Base-by-base conservation (phyloP, 1,284 basidiomycete genomes). In the Cerioporus squamosus region DNA sequence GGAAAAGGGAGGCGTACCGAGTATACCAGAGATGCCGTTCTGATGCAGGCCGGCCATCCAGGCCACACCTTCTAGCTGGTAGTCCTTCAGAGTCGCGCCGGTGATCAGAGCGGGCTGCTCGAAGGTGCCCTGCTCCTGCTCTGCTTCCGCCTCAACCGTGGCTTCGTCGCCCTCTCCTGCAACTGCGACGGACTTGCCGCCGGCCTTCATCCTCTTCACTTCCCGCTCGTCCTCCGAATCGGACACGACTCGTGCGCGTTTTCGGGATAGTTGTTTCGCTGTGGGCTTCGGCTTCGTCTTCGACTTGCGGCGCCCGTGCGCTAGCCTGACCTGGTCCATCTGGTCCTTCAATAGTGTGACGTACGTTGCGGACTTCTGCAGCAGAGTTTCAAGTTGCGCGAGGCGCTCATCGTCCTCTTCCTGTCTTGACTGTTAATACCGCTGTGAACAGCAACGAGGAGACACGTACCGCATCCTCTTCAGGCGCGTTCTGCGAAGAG, bases 11-110 rank as follows among this genome's bases (percentile, higher is more conserved):
- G 40, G 77, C 85, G 36, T 66, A 88, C 88, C 94, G 31, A 98
- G 74, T 57, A 98, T 98, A 2, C 97, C 96, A 39, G 95, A 96
- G 51, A 98, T 88, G 2, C 97, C 95, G 67, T 97, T 97, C 75
- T 94, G 88, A 74, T 95, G 94, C 10, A 99, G 77, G 33, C 88
- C 89, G 5, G 93, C 90, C 90, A 99, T 94, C 97, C 97, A 99
- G 63, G 97, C 93, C 15, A 98, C 85, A 5, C 97, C 97, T 51
- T 95, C 94, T 1, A 98, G 81, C 73, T 99, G 97, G 71, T 98
- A 98, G 46, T 91, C 85, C 67, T 95, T 93, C 63, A 98, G 74
- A 50, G 78, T 90, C 2, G 89, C 93, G 6, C 95, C 96, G 0
- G 93, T 96, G 44, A 98, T 79, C 15, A 95, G 76, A 1, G 80